Evolutionary conservation across 352 stramenopile species (phyloP), one percentile per base, ranked within the genome.

Genomic region (Globisporangium okanoganense): DNA sequence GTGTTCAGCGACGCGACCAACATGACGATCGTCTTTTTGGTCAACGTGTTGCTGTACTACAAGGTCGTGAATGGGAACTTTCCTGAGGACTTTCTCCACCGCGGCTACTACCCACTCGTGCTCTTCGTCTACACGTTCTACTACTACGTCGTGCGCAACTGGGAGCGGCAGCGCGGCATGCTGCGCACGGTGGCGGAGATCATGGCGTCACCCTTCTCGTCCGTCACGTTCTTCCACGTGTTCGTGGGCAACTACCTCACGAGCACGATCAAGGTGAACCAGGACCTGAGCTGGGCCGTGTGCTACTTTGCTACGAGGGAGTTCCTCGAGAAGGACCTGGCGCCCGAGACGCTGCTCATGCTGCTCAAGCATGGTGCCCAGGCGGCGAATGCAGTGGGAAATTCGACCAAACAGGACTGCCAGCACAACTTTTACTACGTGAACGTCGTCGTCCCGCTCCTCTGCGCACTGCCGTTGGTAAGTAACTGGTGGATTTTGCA

Each of bases 1-100:
- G 96, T 98, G 25, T 98, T 98, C 62, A 96, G 96, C 65, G 92
- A 98, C 72, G 94, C 94, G 13, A 97, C 96, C 33, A 97, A 98
- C 72, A 97, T 98, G 73, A 98, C 89, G 18, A 96, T 99, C 44
- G 81, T 98, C 3, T 99, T 96, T 69, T 71, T 99, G 10, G 66
- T 96, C 12, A 92, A 94, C 58, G 90, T 98, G 75, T 79, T 99
- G 55, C 74, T 98, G 24, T 99, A 99, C 71, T 99, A 98, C 88
- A 98, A 99, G 79, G 91, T 97, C 22, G 82, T 92, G 67, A 95
- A 95, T 52, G 78, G 75, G 0, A 87, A 92, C 58, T 95, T 95
- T 31, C 86, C 86, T 0, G 86, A 95, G 51, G 73, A 88, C 41
- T 67, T 95, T 14, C 61, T 91, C 13, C 81, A 90, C 49, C 76